A percentile compares a stretch with the other conserved stretches of the same genome.
phyloP scores from a whole-genome alignment of 2,329 filamentous ascomycete species.

The Diaporthe ilicicola region DNA sequence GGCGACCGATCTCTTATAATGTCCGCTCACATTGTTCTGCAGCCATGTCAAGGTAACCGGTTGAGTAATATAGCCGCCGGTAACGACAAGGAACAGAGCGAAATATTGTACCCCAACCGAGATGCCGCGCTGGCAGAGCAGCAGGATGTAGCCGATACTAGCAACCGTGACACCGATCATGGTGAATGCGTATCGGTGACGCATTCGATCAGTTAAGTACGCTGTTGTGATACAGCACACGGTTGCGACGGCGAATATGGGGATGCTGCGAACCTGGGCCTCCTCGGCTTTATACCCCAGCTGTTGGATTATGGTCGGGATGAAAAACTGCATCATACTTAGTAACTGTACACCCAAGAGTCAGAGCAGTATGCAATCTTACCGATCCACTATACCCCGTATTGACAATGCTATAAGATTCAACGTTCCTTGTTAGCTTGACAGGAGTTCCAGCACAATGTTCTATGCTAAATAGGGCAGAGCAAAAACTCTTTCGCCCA shows the following conservation, averaged over 20 bases:
- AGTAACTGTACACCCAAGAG: conserved; percentile 29
- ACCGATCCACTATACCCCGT: conserved; percentile 51
- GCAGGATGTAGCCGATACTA: conserved; percentile 63
- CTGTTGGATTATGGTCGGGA: conserved; percentile 48
- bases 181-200: conserved; percentile 63
- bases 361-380: conserved; percentile 15
- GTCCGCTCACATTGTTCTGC: conserved; percentile 63
- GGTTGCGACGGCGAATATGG: conserved; percentile 47
- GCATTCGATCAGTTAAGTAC: conserved; percentile 57
- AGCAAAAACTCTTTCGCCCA: too few species aligned
- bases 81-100: conserved; percentile 62
- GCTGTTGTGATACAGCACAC: conserved; percentile 45
- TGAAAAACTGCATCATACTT: conserved; percentile 44
- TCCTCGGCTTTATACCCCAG: conserved; percentile 45
- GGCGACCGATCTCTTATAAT: conserved; percentile 64
- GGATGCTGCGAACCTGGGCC: conserved; percentile 48
- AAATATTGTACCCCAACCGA: conserved; percentile 61
- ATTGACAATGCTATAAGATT: conserved; percentile 44
- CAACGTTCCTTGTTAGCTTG: not conserved
- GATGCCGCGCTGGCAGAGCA: conserved; percentile 57
- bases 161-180: conserved; percentile 58
- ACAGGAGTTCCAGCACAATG: too few species aligned
- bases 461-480: too few species aligned
- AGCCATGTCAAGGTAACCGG: conserved; percentile 66
- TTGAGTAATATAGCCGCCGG: conserved; percentile 62